Base-by-base conservation (phyloP, 148 eudicot genomes). In the Polygonum maritimum region DNA sequence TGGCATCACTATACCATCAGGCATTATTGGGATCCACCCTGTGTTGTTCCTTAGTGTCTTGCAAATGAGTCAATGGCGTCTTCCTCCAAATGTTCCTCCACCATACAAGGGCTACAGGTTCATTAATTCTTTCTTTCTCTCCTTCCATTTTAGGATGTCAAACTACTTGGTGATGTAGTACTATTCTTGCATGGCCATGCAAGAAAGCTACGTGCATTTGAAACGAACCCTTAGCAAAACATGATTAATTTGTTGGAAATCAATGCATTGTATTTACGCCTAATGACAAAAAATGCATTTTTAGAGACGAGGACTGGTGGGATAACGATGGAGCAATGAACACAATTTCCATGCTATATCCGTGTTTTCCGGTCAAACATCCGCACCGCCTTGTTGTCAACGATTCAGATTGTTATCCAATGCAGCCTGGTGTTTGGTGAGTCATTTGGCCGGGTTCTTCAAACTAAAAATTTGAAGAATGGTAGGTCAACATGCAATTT, bases 301-400 rank as follows among this genome's bases (percentile, higher is more conserved):
- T 74, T 89, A 94, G 98, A 85, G 98, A 94, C 78, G 96, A 92
- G 81, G 96, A 94, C 72, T 94, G 97, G 98, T 88, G 96, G 96
- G 98, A 94, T 78, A 94, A 94, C 78, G 98, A 94, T 75, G 98
- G 98, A 73, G 97, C 98, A 21, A 86, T 94, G 6, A 94, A 91
- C 86, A 94, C 95, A 16, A 75, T 86, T 76, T 94, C 98, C 40
- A 94, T 91, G 98, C 88, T 91, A 82, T 91, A 91, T 81, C 97
- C 98, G 76, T 85, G 97, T 49, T 75, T 90, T 71, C 98, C 98
- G 31, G 71, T 90, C 47, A 94, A 91, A 71, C 98, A 91, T 69
- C 93, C 97, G 3, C 86, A 81, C 75, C 85, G 77, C 22, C 79
- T 87, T 41, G 90, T 94, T 55, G 82, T 70, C 8, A 86, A 84